Percentiles rank a stretch among this genome's conserved stretches.
phyloP scores from a whole-genome alignment of 2,329 filamentous ascomycete genomes.

The Podosphaera fusca region DNA sequence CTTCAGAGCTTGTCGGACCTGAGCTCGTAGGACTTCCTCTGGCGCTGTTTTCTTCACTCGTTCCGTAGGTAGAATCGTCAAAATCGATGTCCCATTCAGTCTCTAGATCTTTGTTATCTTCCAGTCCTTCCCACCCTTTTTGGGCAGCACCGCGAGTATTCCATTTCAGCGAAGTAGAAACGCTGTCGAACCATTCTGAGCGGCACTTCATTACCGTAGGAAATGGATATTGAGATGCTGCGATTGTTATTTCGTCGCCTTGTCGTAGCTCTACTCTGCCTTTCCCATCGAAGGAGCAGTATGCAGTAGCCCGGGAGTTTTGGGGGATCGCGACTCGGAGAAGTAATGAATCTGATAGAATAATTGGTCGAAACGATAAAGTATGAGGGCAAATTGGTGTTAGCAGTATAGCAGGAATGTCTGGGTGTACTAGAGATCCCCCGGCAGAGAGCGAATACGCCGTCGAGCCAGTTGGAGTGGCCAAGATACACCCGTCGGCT shows the following conservation, averaged over 20 bases:
- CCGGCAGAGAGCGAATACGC: conserved; percentile 92
- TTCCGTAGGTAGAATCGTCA: conserved; percentile 52
- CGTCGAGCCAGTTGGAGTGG: conserved; percentile 81
- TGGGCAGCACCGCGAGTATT: conserved; percentile 82
- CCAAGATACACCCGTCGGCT: conserved; percentile 94
- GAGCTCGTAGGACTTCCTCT: conserved; percentile 32
- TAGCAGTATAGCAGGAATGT: conserved; percentile 86
- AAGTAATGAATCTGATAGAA: conserved; percentile 82
- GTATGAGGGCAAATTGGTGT: conserved; percentile 97
- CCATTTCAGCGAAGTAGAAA: conserved; percentile 80
- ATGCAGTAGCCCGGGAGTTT: conserved; percentile 73
- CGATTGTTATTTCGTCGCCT: conserved; percentile 89
- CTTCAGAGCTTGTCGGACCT: neutral
- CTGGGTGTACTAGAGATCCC: conserved; percentile 84
- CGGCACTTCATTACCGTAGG: conserved; percentile 79
- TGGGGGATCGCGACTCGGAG: conserved; percentile 71
- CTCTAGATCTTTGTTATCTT: conserved; percentile 22
- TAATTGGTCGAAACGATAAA: conserved; percentile 91
- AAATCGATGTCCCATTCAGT: conserved; percentile 89
- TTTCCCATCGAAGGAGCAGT: conserved; percentile 95
- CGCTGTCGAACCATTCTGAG: conserved; percentile 91
- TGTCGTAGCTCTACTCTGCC: conserved; percentile 79
- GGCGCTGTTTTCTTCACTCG: conserved; percentile 49
- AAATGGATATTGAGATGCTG: conserved; percentile 89
- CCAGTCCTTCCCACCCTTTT: conserved; percentile 48